Conservation (phyloP, 305 asterid genomes). For the Lippia alba region DNA sequence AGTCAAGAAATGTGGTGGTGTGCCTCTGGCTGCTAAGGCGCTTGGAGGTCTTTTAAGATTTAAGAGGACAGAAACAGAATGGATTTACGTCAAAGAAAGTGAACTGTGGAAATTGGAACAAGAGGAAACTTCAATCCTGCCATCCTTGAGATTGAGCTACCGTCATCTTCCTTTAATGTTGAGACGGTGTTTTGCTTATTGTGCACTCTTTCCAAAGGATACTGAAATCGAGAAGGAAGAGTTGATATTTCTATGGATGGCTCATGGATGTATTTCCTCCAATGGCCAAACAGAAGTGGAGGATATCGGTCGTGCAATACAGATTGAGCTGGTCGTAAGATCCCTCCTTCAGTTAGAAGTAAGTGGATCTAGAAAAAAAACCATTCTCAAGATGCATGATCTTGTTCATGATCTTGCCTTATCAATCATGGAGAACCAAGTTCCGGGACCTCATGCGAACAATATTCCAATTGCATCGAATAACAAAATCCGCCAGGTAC, state of each 20-base stretch:
- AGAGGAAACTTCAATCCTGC: not conserved
- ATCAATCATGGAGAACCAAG: constrained; percentile 32
- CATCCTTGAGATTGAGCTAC: constrained; percentile 16
- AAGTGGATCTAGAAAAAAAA: too few relatives aligned
- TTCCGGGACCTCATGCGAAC: not conserved
- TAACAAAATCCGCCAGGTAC: constrained; percentile 29
- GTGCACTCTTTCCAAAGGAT: constrained; percentile 1
- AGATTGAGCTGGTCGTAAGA: constrained; percentile 25
- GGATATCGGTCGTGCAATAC: not conserved
- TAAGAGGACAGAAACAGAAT: not conserved
- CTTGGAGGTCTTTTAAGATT: constrained; percentile 14
- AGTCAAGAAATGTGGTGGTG: constrained; percentile 2
- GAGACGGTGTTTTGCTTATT: constrained; percentile 4
- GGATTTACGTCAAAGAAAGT: constrained; percentile 6
- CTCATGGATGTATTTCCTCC: constrained; percentile 26
- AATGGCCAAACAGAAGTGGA: not conserved
- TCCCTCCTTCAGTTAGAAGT: not conserved
- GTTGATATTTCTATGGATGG: constrained; percentile 25
- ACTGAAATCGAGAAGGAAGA: not conserved
- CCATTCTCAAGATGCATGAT: not conserved
- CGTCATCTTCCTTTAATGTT: constrained; percentile 13
- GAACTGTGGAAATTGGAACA: not conserved
- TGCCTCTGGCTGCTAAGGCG: not conserved
- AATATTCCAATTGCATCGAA: not conserved
- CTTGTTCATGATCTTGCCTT: not conserved